Evolutionary conservation across 2,329 filamentous ascomycete genomes (phyloP).

Genomic region (Microdochium trichocladiopsis): DNA sequence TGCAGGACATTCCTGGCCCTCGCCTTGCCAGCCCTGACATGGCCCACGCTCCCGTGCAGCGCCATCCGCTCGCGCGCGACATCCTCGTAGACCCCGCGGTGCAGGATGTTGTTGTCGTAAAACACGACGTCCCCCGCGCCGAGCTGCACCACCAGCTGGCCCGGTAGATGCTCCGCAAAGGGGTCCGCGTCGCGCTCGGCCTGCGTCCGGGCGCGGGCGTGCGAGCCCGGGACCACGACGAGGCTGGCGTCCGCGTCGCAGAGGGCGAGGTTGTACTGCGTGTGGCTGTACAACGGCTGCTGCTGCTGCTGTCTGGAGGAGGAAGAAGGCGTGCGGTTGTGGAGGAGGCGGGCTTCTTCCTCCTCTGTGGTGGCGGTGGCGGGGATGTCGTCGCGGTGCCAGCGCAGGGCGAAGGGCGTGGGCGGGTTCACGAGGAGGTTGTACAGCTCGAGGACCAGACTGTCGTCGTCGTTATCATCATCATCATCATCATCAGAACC

Average conservation of each 20-base stretch:
- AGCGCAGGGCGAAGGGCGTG: constrained; percentile 64
- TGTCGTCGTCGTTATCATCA: constrained; percentile 36
- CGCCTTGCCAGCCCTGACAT: constrained; percentile 42
- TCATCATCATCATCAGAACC: constrained; percentile 22
- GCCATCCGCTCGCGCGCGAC: constrained; percentile 59
- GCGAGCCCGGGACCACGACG: constrained; percentile 71
- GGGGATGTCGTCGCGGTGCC: constrained; percentile 81
- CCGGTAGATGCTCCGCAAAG: constrained; percentile 53
- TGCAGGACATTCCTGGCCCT: constrained; percentile 68
- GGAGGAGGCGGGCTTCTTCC: constrained; percentile 53
- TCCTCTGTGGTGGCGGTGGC: constrained; percentile 58
- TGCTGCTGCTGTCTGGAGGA: no score
- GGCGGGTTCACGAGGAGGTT: constrained; percentile 77
- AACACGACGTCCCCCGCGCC: constrained; percentile 75
- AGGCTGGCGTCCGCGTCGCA: constrained; percentile 63
- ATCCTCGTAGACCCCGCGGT: constrained; percentile 59
- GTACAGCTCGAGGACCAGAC: constrained; percentile 79
- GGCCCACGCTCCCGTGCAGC: constrained; percentile 65
- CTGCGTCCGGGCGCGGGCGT: constrained; percentile 63
- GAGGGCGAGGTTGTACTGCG: constrained; percentile 83
- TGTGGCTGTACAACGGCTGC: constrained; percentile 63
- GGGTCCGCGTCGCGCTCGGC: constrained; percentile 61
- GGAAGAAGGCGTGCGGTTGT: no score
- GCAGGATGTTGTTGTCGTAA: constrained; percentile 85
- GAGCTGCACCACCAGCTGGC: constrained; percentile 59